Percentiles rank a stretch among this genome's conserved stretches.
These are phyloP conservation scores for Anisodus acutangulus DNA, from an alignment of 257 asterid genomes.

Conservation along the genomic window DNA sequence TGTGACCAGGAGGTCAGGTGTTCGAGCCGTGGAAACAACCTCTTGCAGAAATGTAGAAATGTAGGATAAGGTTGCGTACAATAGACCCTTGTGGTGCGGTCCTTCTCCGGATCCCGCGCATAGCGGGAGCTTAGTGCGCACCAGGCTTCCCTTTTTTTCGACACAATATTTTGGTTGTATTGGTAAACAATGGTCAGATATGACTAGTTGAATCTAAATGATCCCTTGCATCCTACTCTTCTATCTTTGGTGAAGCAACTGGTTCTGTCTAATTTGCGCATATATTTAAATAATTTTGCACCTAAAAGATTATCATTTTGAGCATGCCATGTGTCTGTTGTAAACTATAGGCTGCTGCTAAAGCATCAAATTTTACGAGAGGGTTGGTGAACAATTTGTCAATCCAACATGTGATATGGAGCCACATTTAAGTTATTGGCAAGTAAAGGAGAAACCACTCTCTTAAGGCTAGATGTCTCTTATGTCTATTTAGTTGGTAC, in stretches of 20 bases:
- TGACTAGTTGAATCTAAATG: not conserved
- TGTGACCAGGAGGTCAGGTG: too few species aligned
- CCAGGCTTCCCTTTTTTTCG: too few species aligned
- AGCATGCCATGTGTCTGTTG: not conserved
- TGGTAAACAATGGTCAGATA: not conserved
- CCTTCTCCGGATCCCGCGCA: too few species aligned
- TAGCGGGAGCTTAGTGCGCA: too few species aligned
- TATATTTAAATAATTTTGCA: not conserved
- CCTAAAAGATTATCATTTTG: not conserved
- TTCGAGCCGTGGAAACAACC: too few species aligned
- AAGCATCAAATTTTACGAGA: conserved; percentile 2
- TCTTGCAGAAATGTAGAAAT: too few species aligned
- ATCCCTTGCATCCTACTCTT: not conserved
- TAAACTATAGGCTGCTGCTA: not conserved
- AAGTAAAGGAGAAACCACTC: not conserved
- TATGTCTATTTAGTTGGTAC: not conserved
- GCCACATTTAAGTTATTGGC: conserved; percentile 9
- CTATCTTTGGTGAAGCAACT: conserved; percentile 25
- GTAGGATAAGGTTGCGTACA: too few species aligned
- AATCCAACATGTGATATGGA: conserved; percentile 8
- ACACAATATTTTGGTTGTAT: not conserved
- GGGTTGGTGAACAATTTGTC: conserved; percentile 16
- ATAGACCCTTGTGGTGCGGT: too few species aligned
- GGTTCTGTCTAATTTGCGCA: not conserved
- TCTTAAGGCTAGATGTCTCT: not conserved